A percentile compares a stretch with the other conserved stretches of the same genome.
Evolutionary conservation across 2,329 filamentous ascomycete species (phyloP).

Genomic region (Scopulariopsis brevicaulis): DNA sequence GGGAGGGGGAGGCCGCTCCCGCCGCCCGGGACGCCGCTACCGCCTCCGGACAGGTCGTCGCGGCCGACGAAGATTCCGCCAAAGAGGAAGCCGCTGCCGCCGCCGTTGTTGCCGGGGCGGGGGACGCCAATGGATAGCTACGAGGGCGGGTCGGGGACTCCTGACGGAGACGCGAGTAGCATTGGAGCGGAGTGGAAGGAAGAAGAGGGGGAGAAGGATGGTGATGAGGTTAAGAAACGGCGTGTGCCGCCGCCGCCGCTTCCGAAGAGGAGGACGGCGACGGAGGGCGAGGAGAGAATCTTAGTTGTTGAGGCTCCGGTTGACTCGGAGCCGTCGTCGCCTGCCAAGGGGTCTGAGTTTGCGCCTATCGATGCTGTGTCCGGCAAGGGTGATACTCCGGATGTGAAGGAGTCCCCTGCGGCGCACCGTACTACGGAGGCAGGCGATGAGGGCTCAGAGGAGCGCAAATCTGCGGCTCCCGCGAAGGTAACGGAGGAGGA

Average conservation of each 20-base stretch:
- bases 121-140: background rate
- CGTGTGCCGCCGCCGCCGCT: constrained; percentile 27
- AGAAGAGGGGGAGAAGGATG: constrained; percentile 8
- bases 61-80: constrained; percentile 46
- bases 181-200: constrained; percentile 17
- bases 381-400: background rate
- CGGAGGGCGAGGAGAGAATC: constrained; percentile 35
- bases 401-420: background rate
- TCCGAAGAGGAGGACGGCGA: constrained; percentile 30
- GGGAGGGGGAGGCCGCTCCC: constrained; percentile 74
- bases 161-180: constrained; percentile 1
- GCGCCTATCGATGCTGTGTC: background rate
- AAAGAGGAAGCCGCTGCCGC: constrained; percentile 51
- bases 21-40: constrained; percentile 69
- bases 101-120: constrained; percentile 15
- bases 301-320: constrained; percentile 54
- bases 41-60: constrained; percentile 50
- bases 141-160: constrained; percentile 10
- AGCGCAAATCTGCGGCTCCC: constrained; percentile 5
- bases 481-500: constrained; percentile 12
- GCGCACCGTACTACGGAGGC: background rate
- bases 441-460: background rate
- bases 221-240: background rate
- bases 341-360: constrained; percentile 11
- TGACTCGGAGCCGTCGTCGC: constrained; percentile 48